Evolutionary conservation across 306 rosid species (phyloP), one percentile per base, ranked within the genome.

Genomic region (Quercus gilva): DNA sequence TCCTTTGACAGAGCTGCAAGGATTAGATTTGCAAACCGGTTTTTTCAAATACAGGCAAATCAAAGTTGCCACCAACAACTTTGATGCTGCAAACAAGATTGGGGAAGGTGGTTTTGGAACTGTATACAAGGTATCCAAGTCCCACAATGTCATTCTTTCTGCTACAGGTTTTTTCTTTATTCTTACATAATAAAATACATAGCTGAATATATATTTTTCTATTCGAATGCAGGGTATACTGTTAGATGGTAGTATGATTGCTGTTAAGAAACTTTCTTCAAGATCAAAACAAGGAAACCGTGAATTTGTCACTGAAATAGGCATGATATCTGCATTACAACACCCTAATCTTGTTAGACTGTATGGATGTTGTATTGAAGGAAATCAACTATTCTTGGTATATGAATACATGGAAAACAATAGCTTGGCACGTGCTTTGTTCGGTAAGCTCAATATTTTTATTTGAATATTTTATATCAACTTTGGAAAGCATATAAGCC

Each of bases 31-130:
- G 17, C 81, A 77, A 55, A 69, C 75, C 10, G 81, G 81, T 68
- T 69, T 61, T 68, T 79, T 79, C 20, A 60, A 35, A 18, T 79
- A 26, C 41, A 79, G 41, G 55, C 82, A 79, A 79, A 72, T 79
- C 18, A 79, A 78, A 82, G 86, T 77, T 23, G 96, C 96, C 60
- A 91, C 93, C 5, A 84, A 89, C 59, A 85, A 85, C 65, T 91
- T 91, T 59, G 83, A 68, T 79, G 71, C 85, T 74, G 73, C 45
- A 49, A 91, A 89, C 79, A 89, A 83, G 86, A 63, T 91, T 43
- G 96, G 94, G 68, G 94, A 91, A 85, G 97, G 97, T 28, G 97
- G 97, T 74, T 91, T 91, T 88, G 97, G 97, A 83, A 74, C 87
- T 60, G 94, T 91, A 73, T 88, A 92, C 83, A 84, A 92, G 94